Evolutionary conservation across 495 filamentous ascomycete species (phyloP).

Genomic region (Neurospora sp.): DNA sequence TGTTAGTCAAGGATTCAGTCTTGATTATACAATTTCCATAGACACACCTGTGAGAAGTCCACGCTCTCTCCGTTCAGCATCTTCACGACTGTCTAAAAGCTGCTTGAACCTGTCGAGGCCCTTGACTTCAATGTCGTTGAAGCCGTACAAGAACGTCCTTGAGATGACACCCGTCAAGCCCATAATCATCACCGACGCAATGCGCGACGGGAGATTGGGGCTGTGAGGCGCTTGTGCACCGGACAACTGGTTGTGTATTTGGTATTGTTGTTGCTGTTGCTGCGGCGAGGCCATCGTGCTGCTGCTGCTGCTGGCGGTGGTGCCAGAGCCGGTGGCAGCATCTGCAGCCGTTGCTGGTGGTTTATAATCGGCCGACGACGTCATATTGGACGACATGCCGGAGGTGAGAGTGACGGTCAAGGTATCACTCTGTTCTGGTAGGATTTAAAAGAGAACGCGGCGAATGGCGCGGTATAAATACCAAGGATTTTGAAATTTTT

Average conservation of each 20-base stretch:
- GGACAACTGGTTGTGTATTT: neutral
- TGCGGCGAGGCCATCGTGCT: neutral
- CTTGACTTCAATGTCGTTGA: slow-evolving; percentile 51
- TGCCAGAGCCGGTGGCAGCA: slow-evolving; percentile 6
- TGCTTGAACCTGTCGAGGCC: slow-evolving; percentile 67
- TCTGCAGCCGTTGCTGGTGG: neutral
- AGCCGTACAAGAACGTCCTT: slow-evolving; percentile 33
- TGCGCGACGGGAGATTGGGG: slow-evolving; percentile 44
- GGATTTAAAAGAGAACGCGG: neutral
- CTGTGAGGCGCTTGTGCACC: slow-evolving; percentile 6
- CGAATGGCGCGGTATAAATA: neutral
- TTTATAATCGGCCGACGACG: neutral
- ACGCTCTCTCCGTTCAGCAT: slow-evolving; percentile 56
- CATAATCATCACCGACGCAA: slow-evolving; percentile 44
- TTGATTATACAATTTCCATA: neutral
- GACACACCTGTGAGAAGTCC: slow-evolving; percentile 76
- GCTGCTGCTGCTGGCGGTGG: neutral
- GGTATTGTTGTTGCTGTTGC: neutral
- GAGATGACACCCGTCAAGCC: slow-evolving; percentile 37
- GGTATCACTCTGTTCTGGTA: neutral
- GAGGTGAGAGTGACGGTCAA: neutral
- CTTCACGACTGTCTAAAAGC: slow-evolving; percentile 60
- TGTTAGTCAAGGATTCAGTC: slow-evolving; percentile 1
- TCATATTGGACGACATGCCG: neutral
- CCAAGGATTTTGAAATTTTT: neutral